A percentile compares a stretch with the other conserved stretches of the same genome.
These are phyloP conservation scores for Hyaloscypha bicolor DNA, from an alignment of 495 filamentous ascomycete species.

Conservation along the genomic window DNA sequence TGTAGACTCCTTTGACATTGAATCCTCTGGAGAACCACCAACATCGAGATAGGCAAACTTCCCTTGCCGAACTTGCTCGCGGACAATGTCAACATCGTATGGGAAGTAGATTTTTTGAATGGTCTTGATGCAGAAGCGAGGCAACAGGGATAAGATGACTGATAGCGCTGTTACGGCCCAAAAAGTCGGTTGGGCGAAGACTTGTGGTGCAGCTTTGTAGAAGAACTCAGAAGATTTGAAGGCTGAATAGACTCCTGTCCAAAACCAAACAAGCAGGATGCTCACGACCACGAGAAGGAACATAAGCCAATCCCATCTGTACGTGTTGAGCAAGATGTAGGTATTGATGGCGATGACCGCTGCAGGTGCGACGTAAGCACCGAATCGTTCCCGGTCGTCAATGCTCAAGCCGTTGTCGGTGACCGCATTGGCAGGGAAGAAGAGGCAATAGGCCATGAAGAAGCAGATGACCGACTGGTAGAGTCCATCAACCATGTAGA, in stretches of 20 bases:
- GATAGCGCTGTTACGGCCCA: slow-evolving; percentile 82
- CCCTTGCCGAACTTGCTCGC: slow-evolving; percentile 83
- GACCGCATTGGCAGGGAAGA: slow-evolving; percentile 65
- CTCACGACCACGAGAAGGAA: slow-evolving; percentile 78
- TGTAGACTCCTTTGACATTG: slow-evolving; percentile 24
- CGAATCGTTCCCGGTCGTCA: slow-evolving; percentile 77
- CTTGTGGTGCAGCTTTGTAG: slow-evolving; percentile 75
- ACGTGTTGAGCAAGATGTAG: slow-evolving; percentile 95
- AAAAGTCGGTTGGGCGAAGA: slow-evolving; percentile 80
- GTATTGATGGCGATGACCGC: slow-evolving; percentile 85
- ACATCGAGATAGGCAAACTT: slow-evolving; percentile 71
- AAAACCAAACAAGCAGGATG: slow-evolving; percentile 88
- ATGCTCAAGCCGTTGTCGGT: slow-evolving; percentile 70
- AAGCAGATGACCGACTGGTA: slow-evolving; percentile 94
- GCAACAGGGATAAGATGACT: slow-evolving; percentile 76
- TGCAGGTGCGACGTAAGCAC: slow-evolving; percentile 76
- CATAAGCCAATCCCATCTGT: slow-evolving; percentile 97
- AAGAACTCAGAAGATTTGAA: slow-evolving; percentile 66
- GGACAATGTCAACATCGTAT: slow-evolving; percentile 91
- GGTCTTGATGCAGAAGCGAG: slow-evolving; percentile 81
- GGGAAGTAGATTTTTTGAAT: slow-evolving; percentile 93
- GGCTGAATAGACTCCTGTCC: slow-evolving; percentile 90
- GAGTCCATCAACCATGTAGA: slow-evolving; percentile 92
- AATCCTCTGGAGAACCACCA: slow-evolving; percentile 28
- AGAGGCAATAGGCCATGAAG: slow-evolving; percentile 88